Base-by-base conservation (phyloP, 2,329 filamentous ascomycete species). In the Pseudonectria foliicola region DNA sequence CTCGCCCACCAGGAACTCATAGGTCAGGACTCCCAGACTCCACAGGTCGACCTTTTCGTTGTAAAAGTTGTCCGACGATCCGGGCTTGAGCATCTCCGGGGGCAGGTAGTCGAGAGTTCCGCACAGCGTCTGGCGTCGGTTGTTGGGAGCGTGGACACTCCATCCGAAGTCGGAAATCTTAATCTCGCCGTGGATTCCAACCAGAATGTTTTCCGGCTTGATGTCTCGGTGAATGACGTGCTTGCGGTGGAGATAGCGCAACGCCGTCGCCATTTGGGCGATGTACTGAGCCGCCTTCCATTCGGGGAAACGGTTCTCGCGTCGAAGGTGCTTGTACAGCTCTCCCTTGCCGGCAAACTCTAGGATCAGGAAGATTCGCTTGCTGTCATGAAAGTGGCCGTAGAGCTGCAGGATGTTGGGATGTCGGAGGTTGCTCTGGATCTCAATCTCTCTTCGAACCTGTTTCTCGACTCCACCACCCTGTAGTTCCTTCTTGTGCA, bases 141-240 rank as follows among this genome's bases (percentile, higher is more conserved):
- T 93, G 63, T 94, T 95, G 18, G 92, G 92, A 5, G 92, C 92
- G 62, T 98, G 92, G 4, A 96, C 92, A 58, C 85, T 93, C 92
- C 92, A 98, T 32, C 92, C 90, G 55, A 96, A 98, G 62, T 98
- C 92, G 4, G 87, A 93, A 55, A 98, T 89, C 64, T 98, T 98
- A 67, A 98, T 89, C 69, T 98, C 92, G 47, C 89, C 92, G 57
- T 96, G 90, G 40, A 96, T 88, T 11, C 90, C 90, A 21, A 96
- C 82, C 14, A 96, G 74, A 45, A 96, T 96, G 55, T 96, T 96
- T 64, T 96, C 89, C 3, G 89, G 89, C 69, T 96, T 96, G 67
- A 96, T 96, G 53, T 96, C 89, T 39, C 89, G 77, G 63, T 96
- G 90, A 67, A 96, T 96, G 49, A 96, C 85, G 60, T 95, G 88